Evolutionary conservation across 1,284 basidiomycete species (phyloP), one percentile per base, ranked within the genome.

Genomic region (Microstroma glucosiphilum): DNA sequence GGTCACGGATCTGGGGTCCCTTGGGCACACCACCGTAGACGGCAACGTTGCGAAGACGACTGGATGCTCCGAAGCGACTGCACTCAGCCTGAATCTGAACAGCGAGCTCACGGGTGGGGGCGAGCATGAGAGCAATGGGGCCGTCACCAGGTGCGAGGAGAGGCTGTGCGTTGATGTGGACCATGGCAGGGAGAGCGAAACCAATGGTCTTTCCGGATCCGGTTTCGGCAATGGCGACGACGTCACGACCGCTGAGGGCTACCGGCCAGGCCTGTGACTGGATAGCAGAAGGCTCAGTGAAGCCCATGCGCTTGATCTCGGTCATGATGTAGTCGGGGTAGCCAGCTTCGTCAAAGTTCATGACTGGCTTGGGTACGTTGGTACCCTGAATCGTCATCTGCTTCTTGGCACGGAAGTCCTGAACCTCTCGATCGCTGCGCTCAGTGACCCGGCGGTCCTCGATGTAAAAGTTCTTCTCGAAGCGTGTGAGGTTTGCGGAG

Each of bases 81-180:
- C 93, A 97, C 81, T 98, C 94, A 76, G 92, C 90, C 81, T 98
- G 96, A 68, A 94, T 98, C 82, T 98, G 94, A 61, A 97, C 93
- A 56, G 96, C 96, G 62, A 98, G 86, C 82, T 98, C 94, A 83
- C 94, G 91, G 60, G 94, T 98, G 42, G 94, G 94, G 15, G 94
- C 96, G 62, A 98, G 86, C 65, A 98, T 91, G 62, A 98, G 86
- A 40, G 91, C 94, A 69, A 98, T 96, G 37, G 94, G 94, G 30
- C 94, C 94, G 81, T 98, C 96, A 37, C 94, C 94, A 56, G 93
- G 89, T 2, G 89, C 81, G 69, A 98, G 84, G 57, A 98, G 85
- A 9, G 94, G 91, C 85, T 98, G 96, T 86, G 94, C 94, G 85
- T 97, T 98, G 84, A 98, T 97, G 82, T 98, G 94, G 46, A 98